Conservation (phyloP, 2,329 filamentous ascomycete genomes). For the Calonectria leucothoes region DNA sequence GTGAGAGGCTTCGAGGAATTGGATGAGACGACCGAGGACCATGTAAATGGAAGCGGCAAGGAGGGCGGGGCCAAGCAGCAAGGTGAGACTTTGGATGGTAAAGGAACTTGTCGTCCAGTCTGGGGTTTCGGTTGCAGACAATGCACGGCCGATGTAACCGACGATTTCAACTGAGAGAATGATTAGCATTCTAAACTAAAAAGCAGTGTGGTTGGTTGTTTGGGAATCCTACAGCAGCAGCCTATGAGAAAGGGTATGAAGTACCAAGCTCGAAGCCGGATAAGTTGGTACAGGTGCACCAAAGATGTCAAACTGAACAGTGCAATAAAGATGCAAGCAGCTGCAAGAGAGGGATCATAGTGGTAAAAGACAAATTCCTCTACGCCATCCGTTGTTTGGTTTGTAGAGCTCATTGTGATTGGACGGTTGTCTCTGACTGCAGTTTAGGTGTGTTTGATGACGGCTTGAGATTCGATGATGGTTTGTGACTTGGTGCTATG, state of each 20-base stretch:
- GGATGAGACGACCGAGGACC: conserved; percentile 7
- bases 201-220: too few species aligned
- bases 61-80: conserved; percentile 50
- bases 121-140: conserved; percentile 53
- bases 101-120: conserved; percentile 44
- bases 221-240: conserved; percentile 53
- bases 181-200: background rate
- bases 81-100: conserved; percentile 49
- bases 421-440: too few species aligned
- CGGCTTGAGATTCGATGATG: too few species aligned
- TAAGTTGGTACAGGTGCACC: conserved; percentile 50
- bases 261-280: conserved; percentile 56
- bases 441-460: too few species aligned
- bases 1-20: background rate
- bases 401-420: background rate
- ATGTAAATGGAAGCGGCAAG: conserved; percentile 56
- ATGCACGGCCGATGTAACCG: conserved; percentile 57
- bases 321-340: conserved; percentile 53
- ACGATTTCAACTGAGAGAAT: conserved; percentile 27
- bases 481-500: too few species aligned
- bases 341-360: conserved; percentile 55
- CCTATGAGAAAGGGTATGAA: conserved; percentile 61
- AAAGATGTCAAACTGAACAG: conserved; percentile 50
- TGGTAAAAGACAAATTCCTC: conserved; percentile 48
- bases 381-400: background rate